A percentile compares a stretch with the other conserved stretches of the same genome.
Conservation (phyloP, 495 filamentous ascomycete species). For the Emericellopsis terricola region DNA sequence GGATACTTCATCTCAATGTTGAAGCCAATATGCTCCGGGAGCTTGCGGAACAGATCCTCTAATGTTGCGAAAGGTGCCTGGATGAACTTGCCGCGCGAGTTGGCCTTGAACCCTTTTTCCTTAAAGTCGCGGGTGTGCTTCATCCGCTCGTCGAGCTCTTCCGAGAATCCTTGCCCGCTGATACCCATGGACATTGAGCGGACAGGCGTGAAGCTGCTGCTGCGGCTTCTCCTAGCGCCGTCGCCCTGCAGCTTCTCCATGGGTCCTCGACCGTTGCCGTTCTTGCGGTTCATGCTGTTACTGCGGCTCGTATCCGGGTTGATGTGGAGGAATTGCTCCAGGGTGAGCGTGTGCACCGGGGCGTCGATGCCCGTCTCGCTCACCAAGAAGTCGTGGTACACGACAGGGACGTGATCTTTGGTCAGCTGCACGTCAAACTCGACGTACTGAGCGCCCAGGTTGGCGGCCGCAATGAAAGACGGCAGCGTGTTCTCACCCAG, state of each 20-base stretch:
- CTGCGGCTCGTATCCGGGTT: constrained; percentile 31
- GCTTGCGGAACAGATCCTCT: constrained; percentile 75
- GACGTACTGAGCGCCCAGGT: constrained; percentile 79
- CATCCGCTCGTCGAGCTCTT: constrained; percentile 72
- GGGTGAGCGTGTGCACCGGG: constrained; percentile 82
- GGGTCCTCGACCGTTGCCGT: constrained; percentile 10
- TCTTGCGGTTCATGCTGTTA: constrained; percentile 3
- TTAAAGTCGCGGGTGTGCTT: constrained; percentile 94
- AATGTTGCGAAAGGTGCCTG: constrained; percentile 89
- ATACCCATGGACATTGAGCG: constrained; percentile 29
- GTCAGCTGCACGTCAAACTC: constrained; percentile 95
- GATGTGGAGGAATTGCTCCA: constrained; percentile 80
- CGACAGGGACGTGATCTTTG: constrained; percentile 95
- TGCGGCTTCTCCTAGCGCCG: constrained; percentile 10
- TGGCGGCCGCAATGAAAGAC: constrained; percentile 92
- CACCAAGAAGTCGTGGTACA: constrained; percentile 98
- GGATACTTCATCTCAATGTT: constrained; percentile 99
- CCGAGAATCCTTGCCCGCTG: constrained; percentile 7
- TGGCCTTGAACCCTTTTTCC: constrained; percentile 77
- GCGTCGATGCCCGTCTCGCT: constrained; percentile 97
- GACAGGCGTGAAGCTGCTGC: constrained; percentile 17
- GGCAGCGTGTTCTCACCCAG: constrained; percentile 89
- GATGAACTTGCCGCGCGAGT: constrained; percentile 82
- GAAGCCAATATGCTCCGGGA: constrained; percentile 72
- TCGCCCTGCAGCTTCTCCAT: too few species aligned